Conservation (phyloP, 257 asterid species). For the Echites panduratus region DNA sequence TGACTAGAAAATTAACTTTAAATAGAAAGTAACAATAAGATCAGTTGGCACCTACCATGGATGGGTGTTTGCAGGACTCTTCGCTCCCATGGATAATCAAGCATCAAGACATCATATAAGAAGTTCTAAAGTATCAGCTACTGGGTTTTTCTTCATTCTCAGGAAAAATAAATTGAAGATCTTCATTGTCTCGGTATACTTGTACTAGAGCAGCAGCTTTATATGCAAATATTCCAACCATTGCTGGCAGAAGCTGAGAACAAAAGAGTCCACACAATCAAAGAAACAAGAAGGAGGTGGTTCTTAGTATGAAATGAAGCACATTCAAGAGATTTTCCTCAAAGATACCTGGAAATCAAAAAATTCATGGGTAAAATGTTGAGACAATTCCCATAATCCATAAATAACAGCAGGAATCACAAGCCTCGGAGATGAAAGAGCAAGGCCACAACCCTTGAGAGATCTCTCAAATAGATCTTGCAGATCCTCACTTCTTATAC, state of each 20-base stretch:
- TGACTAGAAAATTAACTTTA: background rate
- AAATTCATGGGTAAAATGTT: conserved; percentile 50
- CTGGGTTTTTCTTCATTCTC: conserved; percentile 38
- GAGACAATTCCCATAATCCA: conserved; percentile 86
- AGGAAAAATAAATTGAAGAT: conserved; percentile 73
- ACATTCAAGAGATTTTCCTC: background rate
- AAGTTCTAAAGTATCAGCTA: conserved; percentile 25
- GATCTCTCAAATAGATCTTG: conserved; percentile 60
- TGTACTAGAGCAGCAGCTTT: conserved; percentile 96
- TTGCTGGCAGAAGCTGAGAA: conserved; percentile 79
- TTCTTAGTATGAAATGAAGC: background rate
- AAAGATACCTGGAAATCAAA: conserved; percentile 72
- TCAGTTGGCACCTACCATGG: background rate
- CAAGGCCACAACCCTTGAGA: conserved; percentile 63
- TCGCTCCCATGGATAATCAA: background rate
- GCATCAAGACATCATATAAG: background rate
- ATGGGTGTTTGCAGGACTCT: background rate
- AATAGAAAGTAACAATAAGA: background rate
- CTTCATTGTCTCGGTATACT: conserved; percentile 93
- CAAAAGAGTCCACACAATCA: conserved; percentile 4
- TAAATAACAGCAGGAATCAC: conserved; percentile 83
- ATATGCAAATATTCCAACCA: conserved; percentile 91
- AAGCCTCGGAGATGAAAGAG: conserved; percentile 96
- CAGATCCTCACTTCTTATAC: conserved; percentile 81
- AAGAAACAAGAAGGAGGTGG: background rate